Evolutionary conservation across 2,329 filamentous ascomycete species (phyloP).

Genomic region (Xylariomycetidae sp.): DNA sequence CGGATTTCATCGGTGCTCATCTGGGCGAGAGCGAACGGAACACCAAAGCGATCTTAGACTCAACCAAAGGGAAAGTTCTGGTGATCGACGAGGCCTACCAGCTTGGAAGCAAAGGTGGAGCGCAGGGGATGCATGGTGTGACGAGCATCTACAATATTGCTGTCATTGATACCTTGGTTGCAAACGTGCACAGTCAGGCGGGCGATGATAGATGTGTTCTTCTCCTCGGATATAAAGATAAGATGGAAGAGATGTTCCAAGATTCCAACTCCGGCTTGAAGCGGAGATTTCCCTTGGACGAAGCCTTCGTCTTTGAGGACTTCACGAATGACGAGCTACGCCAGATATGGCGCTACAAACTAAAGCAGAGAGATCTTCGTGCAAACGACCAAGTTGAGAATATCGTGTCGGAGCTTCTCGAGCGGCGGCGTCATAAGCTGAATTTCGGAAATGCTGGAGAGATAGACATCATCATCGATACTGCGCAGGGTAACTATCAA

Average conservation of each 20-base stretch:
- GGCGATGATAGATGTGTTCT: constrained; percentile 61
- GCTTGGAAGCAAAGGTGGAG: constrained; percentile 22
- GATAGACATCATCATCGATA: constrained; percentile 51
- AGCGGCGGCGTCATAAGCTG: constrained; percentile 45
- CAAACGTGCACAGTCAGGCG: constrained; percentile 54
- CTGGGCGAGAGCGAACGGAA: constrained; percentile 2
- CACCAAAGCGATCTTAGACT: constrained; percentile 5
- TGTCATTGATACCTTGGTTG: constrained; percentile 57
- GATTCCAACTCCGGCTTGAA: constrained; percentile 56
- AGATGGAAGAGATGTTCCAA: constrained; percentile 57
- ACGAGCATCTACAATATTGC: constrained; percentile 6
- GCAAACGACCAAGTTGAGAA: constrained; percentile 41
- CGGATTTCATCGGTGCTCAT: constrained; percentile 4
- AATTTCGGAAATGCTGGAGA: constrained; percentile 62
- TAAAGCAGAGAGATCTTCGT: constrained; percentile 41
- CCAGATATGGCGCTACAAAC: constrained; percentile 49
- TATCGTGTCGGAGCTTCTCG: constrained; percentile 45
- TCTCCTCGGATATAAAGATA: constrained; percentile 55
- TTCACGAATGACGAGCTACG: constrained; percentile 48
- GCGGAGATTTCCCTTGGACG: constrained; percentile 50
- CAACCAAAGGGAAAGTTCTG: constrained; percentile 7
- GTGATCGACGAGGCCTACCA: constrained; percentile 48
- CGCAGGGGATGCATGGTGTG: constrained; percentile 22
- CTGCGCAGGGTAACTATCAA: constrained; percentile 44
- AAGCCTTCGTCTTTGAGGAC: constrained; percentile 56